Evolutionary conservation across 257 asterid genomes (phyloP), one percentile per base, ranked within the genome.

Genomic region (Datura wrightii): DNA sequence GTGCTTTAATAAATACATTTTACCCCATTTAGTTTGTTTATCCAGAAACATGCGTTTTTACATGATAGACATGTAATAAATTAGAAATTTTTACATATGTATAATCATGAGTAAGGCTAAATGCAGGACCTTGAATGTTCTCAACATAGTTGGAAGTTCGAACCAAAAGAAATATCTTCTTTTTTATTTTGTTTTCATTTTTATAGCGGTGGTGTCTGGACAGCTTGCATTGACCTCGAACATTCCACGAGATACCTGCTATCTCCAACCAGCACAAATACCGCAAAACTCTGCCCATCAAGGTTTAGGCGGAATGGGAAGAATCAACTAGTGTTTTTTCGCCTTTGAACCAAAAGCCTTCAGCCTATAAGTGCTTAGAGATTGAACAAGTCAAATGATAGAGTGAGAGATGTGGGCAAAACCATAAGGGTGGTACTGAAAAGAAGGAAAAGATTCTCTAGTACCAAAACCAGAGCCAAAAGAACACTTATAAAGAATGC

Each of bases 111-210:
- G 48, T 67, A 37, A 67, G 50, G 41, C 76, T 37, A 67, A 66
- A 67, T 67, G 50, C 10, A 31, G 31, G 63, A 56, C 63, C 63
- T 67, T 67, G 50, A 67, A 37, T 67, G 50, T 15, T 50, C 76
- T 37, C 15, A 67, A 14, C 50, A 39, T 67, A 67, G 76, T 67
- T 67, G 76, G 31, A 67, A 67, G 76, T 67, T 67, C 50, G 31
- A 67, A 67, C 48, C 48, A 19, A 15, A 37, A 67, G 19, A 5
- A 67, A 7, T 37, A 3, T 3, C 14, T 1, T 5, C 4, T 36
- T 36, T 34, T 34, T 0, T 10, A 24, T 24, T 24, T 24, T 24
- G 31, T 53, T 53, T 53, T 15, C 24, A 66, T 14, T 66, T 37
- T 37, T 67, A 67, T 4, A 37, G 3, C 14, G 13, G 41, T 15